These are phyloP conservation scores for Paracoccidioides lutzii DNA, from an alignment of 2,329 filamentous ascomycete species.

Conservation along the genomic window DNA sequence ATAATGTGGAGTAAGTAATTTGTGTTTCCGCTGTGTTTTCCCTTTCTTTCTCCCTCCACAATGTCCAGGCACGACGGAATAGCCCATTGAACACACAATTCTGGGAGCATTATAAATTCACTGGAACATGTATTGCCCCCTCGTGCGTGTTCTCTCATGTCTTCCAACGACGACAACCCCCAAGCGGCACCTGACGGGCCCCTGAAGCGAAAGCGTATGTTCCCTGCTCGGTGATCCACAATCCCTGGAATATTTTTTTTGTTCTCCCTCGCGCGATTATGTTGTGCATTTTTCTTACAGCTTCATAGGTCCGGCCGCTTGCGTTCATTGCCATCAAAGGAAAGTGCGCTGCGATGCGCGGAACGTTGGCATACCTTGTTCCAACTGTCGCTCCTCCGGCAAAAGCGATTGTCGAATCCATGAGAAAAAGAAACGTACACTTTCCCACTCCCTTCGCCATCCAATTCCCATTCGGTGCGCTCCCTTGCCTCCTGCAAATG, in stretches of 20 bases:
- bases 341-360: constrained; percentile 42
- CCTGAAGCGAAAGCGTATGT: constrained; percentile 11
- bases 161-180: constrained; percentile 8
- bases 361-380: constrained; percentile 35
- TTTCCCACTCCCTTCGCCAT: constrained; percentile 29
- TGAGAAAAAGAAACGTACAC: constrained; percentile 38
- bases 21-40: background rate
- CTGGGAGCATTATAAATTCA: background rate
- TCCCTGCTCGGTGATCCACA: too few relatives aligned
- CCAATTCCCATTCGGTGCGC: constrained; percentile 36
- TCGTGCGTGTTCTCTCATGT: constrained; percentile 6
- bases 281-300: background rate
- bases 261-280: background rate
- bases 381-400: constrained; percentile 35
- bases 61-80: background rate
- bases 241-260: too few relatives aligned
- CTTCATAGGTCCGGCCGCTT: constrained; percentile 30
- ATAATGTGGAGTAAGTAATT: background rate
- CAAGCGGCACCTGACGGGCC: constrained; percentile 7
- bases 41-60: background rate
- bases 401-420: constrained; percentile 35
- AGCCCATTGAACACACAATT: background rate
- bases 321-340: constrained; percentile 37
- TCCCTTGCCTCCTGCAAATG: constrained; percentile 14
- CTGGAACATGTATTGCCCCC: constrained; percentile 2